Evolutionary conservation across 768 basidiomycete genomes (phyloP).

Genomic region (Suillus tomentosus): DNA sequence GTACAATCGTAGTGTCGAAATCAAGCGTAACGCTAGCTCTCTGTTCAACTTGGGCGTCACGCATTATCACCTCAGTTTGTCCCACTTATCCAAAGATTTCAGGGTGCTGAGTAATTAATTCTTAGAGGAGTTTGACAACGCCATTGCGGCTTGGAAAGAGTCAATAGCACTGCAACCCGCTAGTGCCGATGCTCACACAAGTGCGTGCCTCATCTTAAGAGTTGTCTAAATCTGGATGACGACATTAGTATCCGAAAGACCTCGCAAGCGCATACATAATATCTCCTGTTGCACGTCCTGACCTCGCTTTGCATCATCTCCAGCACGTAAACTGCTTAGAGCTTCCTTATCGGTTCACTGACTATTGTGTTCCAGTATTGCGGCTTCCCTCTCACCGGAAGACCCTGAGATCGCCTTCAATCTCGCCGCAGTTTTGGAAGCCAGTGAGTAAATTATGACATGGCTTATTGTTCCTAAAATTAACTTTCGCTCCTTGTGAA

Average conservation of each 20-base stretch:
- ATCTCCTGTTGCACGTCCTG: slow-evolving; percentile 75
- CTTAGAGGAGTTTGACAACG: slow-evolving; percentile 84
- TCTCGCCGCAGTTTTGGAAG: slow-evolving; percentile 88
- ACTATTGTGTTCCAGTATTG: slow-evolving; percentile 59
- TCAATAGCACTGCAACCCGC: slow-evolving; percentile 79
- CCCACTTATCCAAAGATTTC: slow-evolving; percentile 18
- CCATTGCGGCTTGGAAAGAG: slow-evolving; percentile 85
- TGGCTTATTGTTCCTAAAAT: slow-evolving; percentile 39
- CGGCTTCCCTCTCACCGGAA: slow-evolving; percentile 79
- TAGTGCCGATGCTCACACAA: slow-evolving; percentile 86
- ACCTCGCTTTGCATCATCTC: slow-evolving; percentile 85
- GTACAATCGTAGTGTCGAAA: slow-evolving; percentile 78
- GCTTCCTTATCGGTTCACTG: slow-evolving; percentile 32
- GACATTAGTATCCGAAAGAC: slow-evolving; percentile 49
- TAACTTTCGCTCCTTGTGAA: slow-evolving; percentile 38
- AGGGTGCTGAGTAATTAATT: slow-evolving; percentile 18
- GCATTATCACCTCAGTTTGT: slow-evolving; percentile 80
- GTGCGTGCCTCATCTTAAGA: slow-evolving; percentile 45
- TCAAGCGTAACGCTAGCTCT: slow-evolving; percentile 77
- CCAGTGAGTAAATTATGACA: slow-evolving; percentile 54
- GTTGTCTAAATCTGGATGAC: slow-evolving; percentile 18
- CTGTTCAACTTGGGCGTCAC: slow-evolving; percentile 90
- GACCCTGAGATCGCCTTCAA: slow-evolving; percentile 94
- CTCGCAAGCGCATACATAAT: slow-evolving; percentile 89
- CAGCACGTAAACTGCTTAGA: slow-evolving; percentile 49